Evolutionary conservation across 1,139 yeast genomes (phyloP).

Genomic region (Trichomonascaceae sp.): DNA sequence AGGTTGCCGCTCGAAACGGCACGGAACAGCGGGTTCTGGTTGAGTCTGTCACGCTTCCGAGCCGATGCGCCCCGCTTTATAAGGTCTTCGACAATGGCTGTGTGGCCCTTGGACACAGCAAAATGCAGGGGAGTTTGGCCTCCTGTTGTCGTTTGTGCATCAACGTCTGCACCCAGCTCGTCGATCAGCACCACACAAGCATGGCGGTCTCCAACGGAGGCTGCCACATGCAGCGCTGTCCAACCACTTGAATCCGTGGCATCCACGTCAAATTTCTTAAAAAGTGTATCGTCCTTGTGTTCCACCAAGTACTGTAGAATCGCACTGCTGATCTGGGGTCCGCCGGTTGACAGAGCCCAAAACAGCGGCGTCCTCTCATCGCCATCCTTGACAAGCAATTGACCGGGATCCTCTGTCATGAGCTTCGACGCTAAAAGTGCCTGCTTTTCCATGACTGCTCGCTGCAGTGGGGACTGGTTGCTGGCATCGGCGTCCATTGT

Average conservation of each 20-base stretch:
- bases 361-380: slow-evolving; percentile 78
- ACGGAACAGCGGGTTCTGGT: slow-evolving; percentile 60
- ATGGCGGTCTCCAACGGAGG: slow-evolving; percentile 53
- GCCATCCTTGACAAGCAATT: slow-evolving; percentile 38
- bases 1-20: slow-evolving; percentile 72
- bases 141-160: slow-evolving; percentile 41
- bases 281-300: slow-evolving; percentile 8
- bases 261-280: slow-evolving; percentile 45
- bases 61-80: slow-evolving; percentile 45
- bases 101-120: slow-evolving; percentile 59
- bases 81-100: slow-evolving; percentile 38
- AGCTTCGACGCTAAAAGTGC: slow-evolving; percentile 35
- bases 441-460: slow-evolving; percentile 48
- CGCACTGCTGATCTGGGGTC: slow-evolving; percentile 38
- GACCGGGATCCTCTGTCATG: slow-evolving; percentile 35
- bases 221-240: slow-evolving; percentile 78
- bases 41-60: slow-evolving; percentile 51
- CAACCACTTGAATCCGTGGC: slow-evolving; percentile 70
- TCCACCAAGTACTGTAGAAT: slow-evolving; percentile 28
- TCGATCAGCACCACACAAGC: slow-evolving; percentile 36
- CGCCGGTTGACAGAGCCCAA: slow-evolving; percentile 73
- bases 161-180: slow-evolving; percentile 33
- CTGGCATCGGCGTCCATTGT: too few relatives aligned
- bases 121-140: slow-evolving; percentile 71
- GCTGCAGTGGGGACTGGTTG: slow-evolving; percentile 43